phyloP scores from a whole-genome alignment of 805 yeast genomes.

The Suhomyces emberorum region DNA sequence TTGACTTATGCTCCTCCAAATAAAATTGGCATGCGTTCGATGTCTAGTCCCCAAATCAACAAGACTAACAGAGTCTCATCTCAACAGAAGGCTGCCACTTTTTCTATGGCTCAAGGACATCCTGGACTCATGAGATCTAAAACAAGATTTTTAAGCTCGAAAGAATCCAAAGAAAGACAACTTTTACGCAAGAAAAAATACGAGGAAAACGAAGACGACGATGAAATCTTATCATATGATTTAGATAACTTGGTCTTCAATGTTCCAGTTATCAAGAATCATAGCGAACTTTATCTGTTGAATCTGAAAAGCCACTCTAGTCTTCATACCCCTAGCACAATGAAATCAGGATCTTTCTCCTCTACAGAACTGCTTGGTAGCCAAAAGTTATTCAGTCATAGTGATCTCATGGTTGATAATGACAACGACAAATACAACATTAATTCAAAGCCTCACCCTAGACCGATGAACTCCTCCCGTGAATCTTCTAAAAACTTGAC shows the following conservation, averaged over 20 bases:
- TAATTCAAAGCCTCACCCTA: slow-evolving; percentile 10
- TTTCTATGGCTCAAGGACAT: background rate
- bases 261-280: slow-evolving; percentile 40
- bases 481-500: slow-evolving; percentile 27
- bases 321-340: slow-evolving; percentile 4
- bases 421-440: slow-evolving; percentile 24
- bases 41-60: slow-evolving; percentile 4
- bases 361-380: background rate
- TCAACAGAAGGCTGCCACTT: background rate
- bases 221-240: slow-evolving; percentile 36
- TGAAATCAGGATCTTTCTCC: slow-evolving; percentile 1
- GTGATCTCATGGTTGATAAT: slow-evolving; percentile 22
- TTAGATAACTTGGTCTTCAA: slow-evolving; percentile 38
- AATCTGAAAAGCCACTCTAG: slow-evolving; percentile 16
- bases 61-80: background rate
- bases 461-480: background rate
- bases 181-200: slow-evolving; percentile 36
- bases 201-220: slow-evolving; percentile 42
- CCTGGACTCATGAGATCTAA: slow-evolving; percentile 27
- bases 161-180: slow-evolving; percentile 38
- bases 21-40: background rate
- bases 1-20: background rate
- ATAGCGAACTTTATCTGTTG: slow-evolving; percentile 30
- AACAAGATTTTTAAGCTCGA: slow-evolving; percentile 30
- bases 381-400: slow-evolving; percentile 17